Conservation (phyloP, 306 rosid species). For the Rubus idaeus region DNA sequence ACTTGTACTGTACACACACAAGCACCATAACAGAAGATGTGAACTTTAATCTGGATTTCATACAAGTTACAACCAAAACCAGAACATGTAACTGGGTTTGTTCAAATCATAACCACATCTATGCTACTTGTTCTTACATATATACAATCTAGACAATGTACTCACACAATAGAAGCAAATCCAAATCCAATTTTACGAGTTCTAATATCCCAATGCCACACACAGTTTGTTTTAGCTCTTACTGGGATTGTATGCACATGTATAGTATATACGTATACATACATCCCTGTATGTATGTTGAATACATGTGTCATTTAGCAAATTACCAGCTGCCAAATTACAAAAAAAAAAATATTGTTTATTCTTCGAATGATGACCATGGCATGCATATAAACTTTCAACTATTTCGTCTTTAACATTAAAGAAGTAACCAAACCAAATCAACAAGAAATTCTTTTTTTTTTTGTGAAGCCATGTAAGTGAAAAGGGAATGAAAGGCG, state of each 20-base stretch:
- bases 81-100: not conserved
- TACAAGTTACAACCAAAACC: not conserved
- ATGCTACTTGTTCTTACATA: not conserved
- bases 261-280: not conserved
- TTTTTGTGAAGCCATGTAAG: not conserved
- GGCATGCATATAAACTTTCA: not conserved
- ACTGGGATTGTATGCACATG: not conserved
- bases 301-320: not conserved
- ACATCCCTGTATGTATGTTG: not conserved
- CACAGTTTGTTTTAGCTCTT: not conserved
- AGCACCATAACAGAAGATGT: not conserved
- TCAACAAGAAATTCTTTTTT: not conserved
- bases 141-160: no score
- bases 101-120: not conserved
- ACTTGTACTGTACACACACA: not conserved
- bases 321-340: not conserved
- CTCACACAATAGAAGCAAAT: not conserved
- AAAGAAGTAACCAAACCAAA: not conserved
- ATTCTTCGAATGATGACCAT: not conserved
- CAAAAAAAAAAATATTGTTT: no score
- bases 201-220: not conserved
- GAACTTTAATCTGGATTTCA: not conserved
- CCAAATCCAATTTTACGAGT: not conserved
- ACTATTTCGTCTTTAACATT: not conserved
- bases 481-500: not conserved